A percentile compares a stretch with the other conserved stretches of the same genome.
phyloP scores from a whole-genome alignment of 1,284 basidiomycete genomes.

The Ceratobasidium sp. region DNA sequence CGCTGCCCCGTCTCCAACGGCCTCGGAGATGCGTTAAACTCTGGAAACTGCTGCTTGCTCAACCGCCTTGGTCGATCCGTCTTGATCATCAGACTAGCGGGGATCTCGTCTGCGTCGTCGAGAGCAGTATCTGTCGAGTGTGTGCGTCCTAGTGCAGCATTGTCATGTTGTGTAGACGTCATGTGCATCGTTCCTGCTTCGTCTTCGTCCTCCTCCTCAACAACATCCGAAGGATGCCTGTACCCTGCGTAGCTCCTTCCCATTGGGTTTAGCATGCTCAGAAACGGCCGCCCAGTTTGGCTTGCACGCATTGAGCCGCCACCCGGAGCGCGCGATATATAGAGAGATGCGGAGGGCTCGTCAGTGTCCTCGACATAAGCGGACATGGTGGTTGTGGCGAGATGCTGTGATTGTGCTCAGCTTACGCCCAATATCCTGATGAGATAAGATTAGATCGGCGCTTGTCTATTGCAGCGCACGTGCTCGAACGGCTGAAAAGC shows the following conservation, averaged over 20 bases:
- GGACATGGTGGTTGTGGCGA: slow-evolving; percentile 44
- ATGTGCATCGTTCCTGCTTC: slow-evolving; percentile 37
- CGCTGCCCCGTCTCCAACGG: no score
- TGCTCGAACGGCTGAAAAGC: no score
- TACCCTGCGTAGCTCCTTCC: slow-evolving; percentile 76
- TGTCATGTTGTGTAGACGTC: slow-evolving; percentile 32
- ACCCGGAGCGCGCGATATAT: slow-evolving; percentile 31
- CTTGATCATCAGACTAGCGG: slow-evolving; percentile 86
- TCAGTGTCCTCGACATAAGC: slow-evolving; percentile 41
- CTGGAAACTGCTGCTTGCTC: slow-evolving; percentile 35
- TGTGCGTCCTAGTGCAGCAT: slow-evolving; percentile 7
- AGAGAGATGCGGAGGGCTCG: slow-evolving; percentile 43
- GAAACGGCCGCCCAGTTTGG: slow-evolving; percentile 61
- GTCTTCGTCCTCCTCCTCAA: slow-evolving; percentile 51
- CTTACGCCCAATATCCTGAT: not conserved
- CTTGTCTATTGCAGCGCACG: no score
- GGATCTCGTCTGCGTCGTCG: slow-evolving; percentile 79
- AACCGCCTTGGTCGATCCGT: slow-evolving; percentile 54
- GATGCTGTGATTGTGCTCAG: no score
- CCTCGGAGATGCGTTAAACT: slow-evolving; percentile 65
- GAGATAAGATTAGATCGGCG: slow-evolving; percentile 41
- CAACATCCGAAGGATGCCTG: slow-evolving; percentile 51
- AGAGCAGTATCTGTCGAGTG: slow-evolving; percentile 50
- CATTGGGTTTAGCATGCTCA: slow-evolving; percentile 86
- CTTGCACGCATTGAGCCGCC: slow-evolving; percentile 30